These are phyloP conservation scores for Aspergillus biplanus DNA, from an alignment of 495 filamentous ascomycete genomes.

Conservation along the genomic window DNA sequence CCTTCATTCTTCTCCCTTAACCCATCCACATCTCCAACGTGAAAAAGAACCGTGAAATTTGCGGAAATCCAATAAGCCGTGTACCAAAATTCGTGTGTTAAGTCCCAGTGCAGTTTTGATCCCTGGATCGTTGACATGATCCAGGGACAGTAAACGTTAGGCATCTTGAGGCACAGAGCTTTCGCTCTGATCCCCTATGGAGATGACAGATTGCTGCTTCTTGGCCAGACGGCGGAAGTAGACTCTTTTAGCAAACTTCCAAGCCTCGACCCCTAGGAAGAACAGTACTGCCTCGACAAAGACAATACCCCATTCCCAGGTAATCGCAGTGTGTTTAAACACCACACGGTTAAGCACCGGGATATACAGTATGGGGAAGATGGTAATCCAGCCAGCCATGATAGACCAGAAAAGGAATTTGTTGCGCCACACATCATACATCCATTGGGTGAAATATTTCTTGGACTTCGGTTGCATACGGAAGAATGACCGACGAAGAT, in stretches of 20 bases:
- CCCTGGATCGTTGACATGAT: conserved; percentile 16
- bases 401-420: conserved; percentile 70
- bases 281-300: conserved; percentile 58
- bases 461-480: conserved; percentile 57
- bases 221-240: conserved; percentile 34
- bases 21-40: not conserved
- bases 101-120: conserved; percentile 10
- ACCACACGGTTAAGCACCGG: conserved; percentile 65
- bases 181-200: not conserved
- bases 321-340: conserved; percentile 67
- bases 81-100: conserved; percentile 3
- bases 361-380: conserved; percentile 70
- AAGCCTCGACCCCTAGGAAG: conserved; percentile 62
- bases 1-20: not conserved
- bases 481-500: conserved; percentile 66
- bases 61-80: conserved; percentile 16
- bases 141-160: conserved; percentile 33
- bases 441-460: conserved; percentile 54
- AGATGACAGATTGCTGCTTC: conserved; percentile 8
- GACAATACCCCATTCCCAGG: conserved; percentile 69
- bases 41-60: not conserved
- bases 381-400: conserved; percentile 63
- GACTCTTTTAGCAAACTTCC: conserved; percentile 63
- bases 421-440: conserved; percentile 65
- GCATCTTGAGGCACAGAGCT: conserved; percentile 6